Percentiles rank a stretch among this genome's conserved stretches.
phyloP scores from a whole-genome alignment of 768 basidiomycete species.

The Paxillus involutus region DNA sequence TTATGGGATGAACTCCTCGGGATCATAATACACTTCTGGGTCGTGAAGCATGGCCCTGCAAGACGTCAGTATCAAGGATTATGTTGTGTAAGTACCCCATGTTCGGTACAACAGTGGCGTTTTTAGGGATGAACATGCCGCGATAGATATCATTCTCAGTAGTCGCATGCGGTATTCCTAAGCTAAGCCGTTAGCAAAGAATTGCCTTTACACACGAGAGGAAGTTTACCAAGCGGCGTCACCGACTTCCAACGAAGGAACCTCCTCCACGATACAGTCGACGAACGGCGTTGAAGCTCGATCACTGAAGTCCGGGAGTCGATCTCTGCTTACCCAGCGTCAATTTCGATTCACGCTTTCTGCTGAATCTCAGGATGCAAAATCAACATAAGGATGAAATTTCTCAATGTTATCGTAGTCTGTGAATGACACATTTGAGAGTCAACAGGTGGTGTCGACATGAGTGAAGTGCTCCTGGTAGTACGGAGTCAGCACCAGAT shows the following conservation, averaged over 20 bases:
- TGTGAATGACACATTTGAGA: background rate
- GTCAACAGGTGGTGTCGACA: too few species aligned
- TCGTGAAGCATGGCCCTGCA: too few species aligned
- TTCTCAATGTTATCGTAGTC: slow-evolving; percentile 4
- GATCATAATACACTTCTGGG: too few species aligned
- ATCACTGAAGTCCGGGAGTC: slow-evolving; percentile 6
- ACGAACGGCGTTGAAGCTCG: slow-evolving; percentile 6
- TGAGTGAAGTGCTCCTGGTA: background rate
- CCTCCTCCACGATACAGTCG: background rate
- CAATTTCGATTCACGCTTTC: background rate
- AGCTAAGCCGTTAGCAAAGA: background rate
- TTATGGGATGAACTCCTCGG: too few species aligned
- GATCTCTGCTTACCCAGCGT: background rate
- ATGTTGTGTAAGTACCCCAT: too few species aligned
- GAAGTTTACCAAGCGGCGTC: background rate
- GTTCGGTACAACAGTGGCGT: too few species aligned
- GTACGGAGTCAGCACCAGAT: slow-evolving; percentile 6
- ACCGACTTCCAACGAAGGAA: too few species aligned
- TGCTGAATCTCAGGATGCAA: slow-evolving; percentile 7
- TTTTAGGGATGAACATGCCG: too few species aligned
- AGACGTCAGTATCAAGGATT: too few species aligned
- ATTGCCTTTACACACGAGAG: too few species aligned
- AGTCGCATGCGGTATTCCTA: background rate
- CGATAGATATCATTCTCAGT: too few species aligned
- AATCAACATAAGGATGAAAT: slow-evolving; percentile 15